Base-by-base conservation (phyloP, 2,329 filamentous ascomycete genomes). In the Rutstroemia sydowiana region DNA sequence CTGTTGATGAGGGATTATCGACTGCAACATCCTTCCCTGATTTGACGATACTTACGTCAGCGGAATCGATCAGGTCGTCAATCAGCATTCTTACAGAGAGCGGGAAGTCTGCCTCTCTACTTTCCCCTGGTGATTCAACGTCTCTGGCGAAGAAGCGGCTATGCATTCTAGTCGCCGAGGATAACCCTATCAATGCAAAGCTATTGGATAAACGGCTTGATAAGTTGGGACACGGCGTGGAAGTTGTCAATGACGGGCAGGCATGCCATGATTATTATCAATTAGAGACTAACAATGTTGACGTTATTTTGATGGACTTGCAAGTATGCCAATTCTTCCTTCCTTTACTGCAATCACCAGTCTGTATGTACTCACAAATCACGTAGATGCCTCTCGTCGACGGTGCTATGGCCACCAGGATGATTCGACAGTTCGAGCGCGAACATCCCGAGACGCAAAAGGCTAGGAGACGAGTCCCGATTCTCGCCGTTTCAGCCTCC, bases 271-370 rank as follows among this genome's bases (percentile, higher is more conserved):
- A 76, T 46, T 75, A 80, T 5, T 91, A 87, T 66, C 76, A 75
- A 43, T 84, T 87, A 42, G 76, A 75, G 48, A 74, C 81, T 0
- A 67, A 67, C 20, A 69, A 71, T n/a, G 93, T 87, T 62, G 88
- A 95, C 65, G 82, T 89, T 3, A 75, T 95, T 42, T 74, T 95
- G 56, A 95, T 95, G 90, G 90, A 95, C 64, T 88, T 95, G 78
- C 89, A 95, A 76, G 88, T 89, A 65, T 68, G 80, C 69, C 3
- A 8, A 20, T 16, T 8, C 5, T 14, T 14, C 13, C 9, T 23
- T 21, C 23, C 16, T 23, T 11, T 26, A 21, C 28, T 34, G 44
- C 13, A 11, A 18, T 5, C 45, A 28, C 42, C n/a, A 4, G n/a
- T 11, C 5, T 20, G 13, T 40, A 20, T 41, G 13, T 21, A 14